These are phyloP conservation scores for Microsporum canis DNA, from an alignment of 2,329 filamentous ascomycete genomes.

Conservation along the genomic window DNA sequence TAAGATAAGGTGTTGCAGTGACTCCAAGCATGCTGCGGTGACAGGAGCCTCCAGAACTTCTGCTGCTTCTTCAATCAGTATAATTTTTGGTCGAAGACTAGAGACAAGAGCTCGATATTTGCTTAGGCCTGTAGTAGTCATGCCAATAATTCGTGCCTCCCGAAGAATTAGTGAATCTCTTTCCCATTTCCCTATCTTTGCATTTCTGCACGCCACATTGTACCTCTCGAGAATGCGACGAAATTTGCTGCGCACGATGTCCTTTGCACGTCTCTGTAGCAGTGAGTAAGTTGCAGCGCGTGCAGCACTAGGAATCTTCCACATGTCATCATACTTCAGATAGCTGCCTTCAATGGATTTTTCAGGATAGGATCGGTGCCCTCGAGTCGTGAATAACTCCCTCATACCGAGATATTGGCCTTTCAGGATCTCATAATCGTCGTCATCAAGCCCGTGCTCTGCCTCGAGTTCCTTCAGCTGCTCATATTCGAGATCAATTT, in stretches of 20 bases:
- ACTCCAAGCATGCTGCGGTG: conserved; percentile 48
- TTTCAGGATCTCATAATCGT: conserved; percentile 43
- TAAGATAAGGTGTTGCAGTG: conserved; percentile 53
- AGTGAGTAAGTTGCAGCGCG: conserved; percentile 57
- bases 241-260: conserved; percentile 38
- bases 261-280: conserved; percentile 48
- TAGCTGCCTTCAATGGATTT: conserved; percentile 27
- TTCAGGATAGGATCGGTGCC: conserved; percentile 14
- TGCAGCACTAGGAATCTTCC: conserved; percentile 43
- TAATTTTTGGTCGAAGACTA: conserved; percentile 52
- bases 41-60: conserved; percentile 55
- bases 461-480: conserved; percentile 51
- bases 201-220: conserved; percentile 38
- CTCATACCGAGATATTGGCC: conserved; percentile 36
- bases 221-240: conserved; percentile 42
- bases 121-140: conserved; percentile 69
- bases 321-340: conserved; percentile 44
- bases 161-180: conserved; percentile 50
- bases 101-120: conserved; percentile 65
- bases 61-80: conserved; percentile 70
- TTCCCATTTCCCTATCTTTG: conserved; percentile 49
- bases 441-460: conserved; percentile 43
- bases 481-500: conserved; percentile 51
- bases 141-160: conserved; percentile 49
- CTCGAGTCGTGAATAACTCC: conserved; percentile 29